A percentile compares a stretch with the other conserved stretches of the same genome.
Conservation (phyloP, 768 basidiomycete genomes). For the Megacollybia marginata region DNA sequence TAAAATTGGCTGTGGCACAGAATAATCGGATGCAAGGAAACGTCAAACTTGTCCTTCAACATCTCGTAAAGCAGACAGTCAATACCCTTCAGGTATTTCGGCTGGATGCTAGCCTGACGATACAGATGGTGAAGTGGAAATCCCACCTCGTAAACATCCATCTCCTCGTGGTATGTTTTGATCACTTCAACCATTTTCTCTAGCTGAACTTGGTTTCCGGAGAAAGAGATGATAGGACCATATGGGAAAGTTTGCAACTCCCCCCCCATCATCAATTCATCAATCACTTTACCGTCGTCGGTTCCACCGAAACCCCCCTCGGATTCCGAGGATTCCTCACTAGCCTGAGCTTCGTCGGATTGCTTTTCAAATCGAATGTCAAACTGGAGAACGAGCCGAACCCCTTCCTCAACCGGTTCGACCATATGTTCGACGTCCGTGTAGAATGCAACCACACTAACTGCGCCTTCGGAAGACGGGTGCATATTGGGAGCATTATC, state of each 20-base stretch:
- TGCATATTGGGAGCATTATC: slow-evolving; percentile 1
- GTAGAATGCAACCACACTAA: slow-evolving; percentile 8
- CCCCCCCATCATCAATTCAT: neutral
- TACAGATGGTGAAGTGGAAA: slow-evolving; percentile 11
- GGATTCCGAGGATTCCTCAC: too few species aligned
- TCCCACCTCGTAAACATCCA: slow-evolving; percentile 2
- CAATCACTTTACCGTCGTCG: neutral
- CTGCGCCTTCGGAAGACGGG: neutral
- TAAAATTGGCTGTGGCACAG: neutral
- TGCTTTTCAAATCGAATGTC: slow-evolving; percentile 3
- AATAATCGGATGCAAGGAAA: neutral
- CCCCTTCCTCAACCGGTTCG: slow-evolving; percentile 8
- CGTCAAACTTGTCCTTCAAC: slow-evolving; percentile 2
- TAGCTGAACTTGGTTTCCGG: neutral
- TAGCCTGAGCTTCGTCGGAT: too few species aligned
- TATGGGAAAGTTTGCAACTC: neutral
- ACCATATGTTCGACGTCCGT: slow-evolving; percentile 14
- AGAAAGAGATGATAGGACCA: neutral
- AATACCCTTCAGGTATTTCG: slow-evolving; percentile 11
- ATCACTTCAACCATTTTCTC: neutral
- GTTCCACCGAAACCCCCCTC: neutral
- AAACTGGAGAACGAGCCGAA: slow-evolving; percentile 11
- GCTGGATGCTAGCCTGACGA: slow-evolving; percentile 8
- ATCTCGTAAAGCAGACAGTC: slow-evolving; percentile 8
- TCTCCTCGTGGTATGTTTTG: neutral